A percentile compares a stretch with the other conserved stretches of the same genome.
Evolutionary conservation across 352 stramenopile genomes (phyloP).

Genomic region (Globisporangium radiosum): DNA sequence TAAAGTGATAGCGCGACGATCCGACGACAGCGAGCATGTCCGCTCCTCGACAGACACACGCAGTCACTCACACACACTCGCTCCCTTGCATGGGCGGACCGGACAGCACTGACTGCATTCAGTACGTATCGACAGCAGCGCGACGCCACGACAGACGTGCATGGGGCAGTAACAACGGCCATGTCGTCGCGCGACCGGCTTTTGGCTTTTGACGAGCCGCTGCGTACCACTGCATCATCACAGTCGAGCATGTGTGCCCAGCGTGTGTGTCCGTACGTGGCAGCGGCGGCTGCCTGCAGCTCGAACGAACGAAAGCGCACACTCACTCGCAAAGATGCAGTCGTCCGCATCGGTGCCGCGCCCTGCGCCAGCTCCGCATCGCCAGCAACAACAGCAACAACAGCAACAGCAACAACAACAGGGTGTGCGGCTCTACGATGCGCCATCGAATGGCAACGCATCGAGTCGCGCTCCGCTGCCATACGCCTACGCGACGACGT

Average conservation of each 20-base stretch:
- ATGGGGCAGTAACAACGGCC: neutral
- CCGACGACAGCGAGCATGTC: too few relatives aligned
- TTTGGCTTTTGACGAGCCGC: neutral
- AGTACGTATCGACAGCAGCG: neutral
- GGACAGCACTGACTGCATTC: too few relatives aligned
- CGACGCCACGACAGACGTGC: neutral
- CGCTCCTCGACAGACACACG: too few relatives aligned
- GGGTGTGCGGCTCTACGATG: conserved; percentile 10
- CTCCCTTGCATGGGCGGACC: too few relatives aligned
- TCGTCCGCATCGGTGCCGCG: neutral
- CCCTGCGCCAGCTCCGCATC: neutral
- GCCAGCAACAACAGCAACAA: neutral
- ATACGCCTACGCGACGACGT: neutral
- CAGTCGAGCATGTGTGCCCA: too few relatives aligned
- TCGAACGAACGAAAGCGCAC: neutral
- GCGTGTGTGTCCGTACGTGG: too few relatives aligned
- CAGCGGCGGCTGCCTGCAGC: neutral
- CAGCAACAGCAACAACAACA: conserved; percentile 3
- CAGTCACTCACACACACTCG: too few relatives aligned
- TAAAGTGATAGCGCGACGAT: too few relatives aligned
- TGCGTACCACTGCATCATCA: too few relatives aligned
- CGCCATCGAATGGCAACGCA: neutral
- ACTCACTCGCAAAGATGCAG: neutral
- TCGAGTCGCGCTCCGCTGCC: neutral
- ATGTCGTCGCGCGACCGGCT: neutral